These are phyloP conservation scores for Tausonia pullulans DNA, from an alignment of 1,284 basidiomycete species.

Conservation along the genomic window DNA sequence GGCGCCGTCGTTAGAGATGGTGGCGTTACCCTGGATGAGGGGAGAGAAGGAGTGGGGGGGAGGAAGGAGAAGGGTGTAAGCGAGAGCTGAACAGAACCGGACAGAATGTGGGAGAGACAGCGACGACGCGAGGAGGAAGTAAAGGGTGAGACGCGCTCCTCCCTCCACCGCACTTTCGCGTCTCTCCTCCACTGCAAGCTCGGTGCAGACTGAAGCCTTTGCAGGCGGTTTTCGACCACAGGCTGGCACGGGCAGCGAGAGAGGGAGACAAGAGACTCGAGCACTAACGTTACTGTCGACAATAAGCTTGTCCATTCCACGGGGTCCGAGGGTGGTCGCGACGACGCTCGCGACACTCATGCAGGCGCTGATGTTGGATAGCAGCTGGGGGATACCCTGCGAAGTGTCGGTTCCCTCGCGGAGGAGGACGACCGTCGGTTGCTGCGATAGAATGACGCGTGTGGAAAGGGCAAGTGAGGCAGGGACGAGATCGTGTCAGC, in stretches of 20 bases:
- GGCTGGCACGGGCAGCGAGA: neutral
- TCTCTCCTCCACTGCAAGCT: neutral
- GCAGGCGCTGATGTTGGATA: conserved; percentile 94
- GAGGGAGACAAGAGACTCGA: neutral
- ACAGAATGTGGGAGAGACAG: neutral
- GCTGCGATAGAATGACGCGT: conserved; percentile 40
- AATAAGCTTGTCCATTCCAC: conserved; percentile 96
- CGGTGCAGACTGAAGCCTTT: no score
- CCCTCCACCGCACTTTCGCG: conserved; percentile 13
- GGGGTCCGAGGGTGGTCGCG: conserved; percentile 88
- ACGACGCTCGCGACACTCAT: conserved; percentile 80
- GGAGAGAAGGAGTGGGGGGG: neutral
- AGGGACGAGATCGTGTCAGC: neutral
- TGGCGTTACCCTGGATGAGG: conserved; percentile 59
- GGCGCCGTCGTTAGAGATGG: conserved; percentile 97
- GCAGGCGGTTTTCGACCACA: no score
- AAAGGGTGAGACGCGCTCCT: conserved; percentile 9
- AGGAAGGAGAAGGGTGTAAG: neutral
- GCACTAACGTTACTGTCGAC: conserved; percentile 18
- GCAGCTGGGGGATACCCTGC: conserved; percentile 84
- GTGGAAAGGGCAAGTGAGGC: neutral
- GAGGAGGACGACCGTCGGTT: conserved; percentile 88
- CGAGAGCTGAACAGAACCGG: neutral
- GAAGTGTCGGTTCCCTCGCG: conserved; percentile 94
- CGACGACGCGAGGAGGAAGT: no score